These are phyloP conservation scores for Lentithecium fluviatile DNA, from an alignment of 495 filamentous ascomycete species.

Conservation along the genomic window DNA sequence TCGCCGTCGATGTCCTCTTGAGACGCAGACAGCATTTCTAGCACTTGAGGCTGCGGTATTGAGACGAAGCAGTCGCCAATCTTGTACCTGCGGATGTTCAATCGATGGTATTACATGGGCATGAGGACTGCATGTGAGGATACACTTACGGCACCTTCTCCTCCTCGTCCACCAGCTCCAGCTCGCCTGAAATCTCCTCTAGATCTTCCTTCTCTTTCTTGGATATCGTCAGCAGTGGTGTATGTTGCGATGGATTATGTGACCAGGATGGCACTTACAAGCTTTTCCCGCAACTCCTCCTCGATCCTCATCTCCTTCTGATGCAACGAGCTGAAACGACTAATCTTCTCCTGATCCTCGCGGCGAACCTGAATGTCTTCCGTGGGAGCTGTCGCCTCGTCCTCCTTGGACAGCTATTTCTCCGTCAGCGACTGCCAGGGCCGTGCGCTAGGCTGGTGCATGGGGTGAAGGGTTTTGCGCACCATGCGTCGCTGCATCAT, in stretches of 20 bases:
- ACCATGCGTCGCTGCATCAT: conserved; percentile 46
- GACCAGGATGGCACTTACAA: conserved; percentile 53
- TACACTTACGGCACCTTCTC: conserved; percentile 76
- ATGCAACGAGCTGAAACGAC: conserved; percentile 92
- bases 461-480: conserved; percentile 3
- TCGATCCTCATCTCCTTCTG: conserved; percentile 75
- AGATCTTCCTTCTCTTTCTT: conserved; percentile 99
- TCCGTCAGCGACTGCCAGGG: no score
- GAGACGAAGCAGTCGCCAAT: conserved; percentile 94
- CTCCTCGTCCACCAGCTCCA: conserved; percentile 95
- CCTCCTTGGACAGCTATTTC: conserved; percentile 92
- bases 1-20: conserved; percentile 71
- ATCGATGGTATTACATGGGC: conserved; percentile 11
- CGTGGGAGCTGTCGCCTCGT: conserved; percentile 65
- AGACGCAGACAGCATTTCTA: conserved; percentile 72
- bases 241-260: neutral
- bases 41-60: conserved; percentile 76
- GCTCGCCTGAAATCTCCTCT: conserved; percentile 83
- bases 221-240: neutral
- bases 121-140: conserved; percentile 1
- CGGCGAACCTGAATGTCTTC: conserved; percentile 89
- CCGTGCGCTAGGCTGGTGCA: conserved; percentile 5
- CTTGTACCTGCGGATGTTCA: conserved; percentile 67
- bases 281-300: conserved; percentile 78
- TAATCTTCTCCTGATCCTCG: conserved; percentile 98